Conservation (phyloP, 768 basidiomycete genomes). For the Boletus sp. region DNA sequence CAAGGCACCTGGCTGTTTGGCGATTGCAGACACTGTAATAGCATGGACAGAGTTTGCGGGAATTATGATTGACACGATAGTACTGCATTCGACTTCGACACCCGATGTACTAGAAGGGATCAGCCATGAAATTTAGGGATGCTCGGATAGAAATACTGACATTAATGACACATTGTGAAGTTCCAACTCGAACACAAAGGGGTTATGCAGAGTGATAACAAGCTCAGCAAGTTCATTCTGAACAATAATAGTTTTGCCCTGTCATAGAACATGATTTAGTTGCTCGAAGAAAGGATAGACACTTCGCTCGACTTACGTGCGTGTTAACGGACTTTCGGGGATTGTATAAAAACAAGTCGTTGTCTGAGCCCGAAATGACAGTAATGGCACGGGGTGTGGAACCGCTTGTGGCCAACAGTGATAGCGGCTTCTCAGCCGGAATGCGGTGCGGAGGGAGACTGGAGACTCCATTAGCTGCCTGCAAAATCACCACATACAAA, state of each 20-base stretch:
- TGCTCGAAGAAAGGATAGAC: neutral
- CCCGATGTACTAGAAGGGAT: constrained; percentile 69
- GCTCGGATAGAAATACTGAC: constrained; percentile 38
- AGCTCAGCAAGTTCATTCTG: constrained; percentile 85
- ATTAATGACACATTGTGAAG: constrained; percentile 78
- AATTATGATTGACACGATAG: constrained; percentile 56
- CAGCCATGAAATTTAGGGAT: constrained; percentile 1
- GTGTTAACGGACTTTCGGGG: constrained; percentile 63
- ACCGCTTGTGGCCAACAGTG: constrained; percentile 44
- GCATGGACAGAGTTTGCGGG: constrained; percentile 76
- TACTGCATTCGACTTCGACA: constrained; percentile 64
- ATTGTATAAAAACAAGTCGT: constrained; percentile 90
- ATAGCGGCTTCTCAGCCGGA: constrained; percentile 70
- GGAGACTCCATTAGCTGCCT: constrained; percentile 9
- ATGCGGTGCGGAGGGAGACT: constrained; percentile 72
- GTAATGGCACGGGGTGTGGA: constrained; percentile 39
- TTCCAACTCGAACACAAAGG: constrained; percentile 90
- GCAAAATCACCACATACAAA: constrained; percentile 1
- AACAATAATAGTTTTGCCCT: constrained; percentile 67
- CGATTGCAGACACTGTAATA: constrained; percentile 65
- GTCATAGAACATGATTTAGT: neutral
- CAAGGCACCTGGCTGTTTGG: constrained; percentile 64
- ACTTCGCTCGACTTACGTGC: constrained; percentile 45
- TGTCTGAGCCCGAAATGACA: constrained; percentile 55
- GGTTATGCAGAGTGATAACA: constrained; percentile 82